A percentile compares a stretch with the other conserved stretches of the same genome.
These are phyloP conservation scores for Eimeria tenella DNA, from an alignment of 169 alveolate species.

Conservation along the genomic window DNA sequence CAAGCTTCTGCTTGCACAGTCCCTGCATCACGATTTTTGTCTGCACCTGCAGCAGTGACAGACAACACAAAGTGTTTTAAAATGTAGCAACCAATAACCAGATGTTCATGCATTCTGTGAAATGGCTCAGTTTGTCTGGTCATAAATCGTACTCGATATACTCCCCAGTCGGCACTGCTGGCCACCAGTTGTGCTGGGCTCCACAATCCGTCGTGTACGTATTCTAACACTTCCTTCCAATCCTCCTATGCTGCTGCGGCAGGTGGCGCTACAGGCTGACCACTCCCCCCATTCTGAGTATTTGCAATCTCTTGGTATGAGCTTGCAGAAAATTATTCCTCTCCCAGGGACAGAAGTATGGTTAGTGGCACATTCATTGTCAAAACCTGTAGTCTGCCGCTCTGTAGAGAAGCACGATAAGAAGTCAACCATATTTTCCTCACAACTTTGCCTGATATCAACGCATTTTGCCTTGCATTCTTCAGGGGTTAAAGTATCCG, in stretches of 20 bases:
- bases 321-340: constrained; percentile 59
- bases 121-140: background rate
- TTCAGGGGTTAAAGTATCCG: background rate
- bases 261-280: constrained; percentile 67
- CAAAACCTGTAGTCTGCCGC: constrained; percentile 46
- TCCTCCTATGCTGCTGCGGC: constrained; percentile 71
- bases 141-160: constrained; percentile 23
- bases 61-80: background rate
- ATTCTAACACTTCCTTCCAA: constrained; percentile 54
- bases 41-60: constrained; percentile 4
- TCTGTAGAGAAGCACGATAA: constrained; percentile 48
- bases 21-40: constrained; percentile 20
- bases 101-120: no score
- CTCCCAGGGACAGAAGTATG: constrained; percentile 27
- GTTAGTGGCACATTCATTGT: constrained; percentile 28
- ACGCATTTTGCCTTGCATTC: constrained; percentile 37
- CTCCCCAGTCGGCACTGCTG: constrained; percentile 43
- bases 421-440: background rate
- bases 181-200: constrained; percentile 56
- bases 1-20: constrained; percentile 53
- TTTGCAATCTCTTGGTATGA: constrained; percentile 2
- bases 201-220: constrained; percentile 67
- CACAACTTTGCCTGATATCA: constrained; percentile 36
- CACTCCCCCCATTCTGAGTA: constrained; percentile 71
- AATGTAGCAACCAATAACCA: no score